Evolutionary conservation across 2,329 filamentous ascomycete species (phyloP).

Genomic region (Allantophomopsis cytisporea): DNA sequence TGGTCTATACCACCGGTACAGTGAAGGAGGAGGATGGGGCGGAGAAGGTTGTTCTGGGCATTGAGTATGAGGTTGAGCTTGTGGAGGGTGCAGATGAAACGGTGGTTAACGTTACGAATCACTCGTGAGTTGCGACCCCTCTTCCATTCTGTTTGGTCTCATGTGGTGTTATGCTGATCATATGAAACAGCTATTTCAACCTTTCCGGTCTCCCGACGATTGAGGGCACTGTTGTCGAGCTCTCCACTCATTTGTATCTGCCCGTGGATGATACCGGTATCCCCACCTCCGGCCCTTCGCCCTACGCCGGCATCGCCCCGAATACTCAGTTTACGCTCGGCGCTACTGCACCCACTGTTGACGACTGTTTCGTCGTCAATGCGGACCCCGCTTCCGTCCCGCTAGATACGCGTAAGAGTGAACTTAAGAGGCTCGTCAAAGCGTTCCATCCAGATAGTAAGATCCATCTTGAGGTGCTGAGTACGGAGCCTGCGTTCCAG

Average conservation of each 20-base stretch:
- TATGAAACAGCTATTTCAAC: slow-evolving; percentile 48
- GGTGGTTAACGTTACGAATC: slow-evolving; percentile 85
- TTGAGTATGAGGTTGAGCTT: slow-evolving; percentile 83
- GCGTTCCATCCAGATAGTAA: slow-evolving; percentile 62
- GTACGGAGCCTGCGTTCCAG: slow-evolving; percentile 92
- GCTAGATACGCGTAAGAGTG: slow-evolving; percentile 34
- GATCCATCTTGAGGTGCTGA: slow-evolving; percentile 74
- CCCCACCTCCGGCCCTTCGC: slow-evolving; percentile 52
- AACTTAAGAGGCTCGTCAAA: slow-evolving; percentile 53
- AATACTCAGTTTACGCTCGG: slow-evolving; percentile 60
- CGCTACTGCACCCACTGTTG: slow-evolving; percentile 54
- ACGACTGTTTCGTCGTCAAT: slow-evolving; percentile 75
- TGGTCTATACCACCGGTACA: slow-evolving; percentile 67
- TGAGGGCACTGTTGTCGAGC: slow-evolving; percentile 43
- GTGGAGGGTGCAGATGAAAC: slow-evolving; percentile 76
- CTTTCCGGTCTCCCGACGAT: slow-evolving; percentile 41
- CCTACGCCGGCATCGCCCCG: slow-evolving; percentile 49
- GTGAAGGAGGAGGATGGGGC: slow-evolving; percentile 40
- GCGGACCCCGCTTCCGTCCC: slow-evolving; percentile 23
- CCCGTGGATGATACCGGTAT: slow-evolving; percentile 63
- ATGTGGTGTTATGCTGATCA: no score
- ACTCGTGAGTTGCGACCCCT: slow-evolving; percentile 53
- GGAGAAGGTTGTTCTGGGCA: slow-evolving; percentile 58
- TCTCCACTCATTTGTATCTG: slow-evolving; percentile 52
- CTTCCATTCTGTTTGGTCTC: background rate